Percentiles rank a stretch among this genome's conserved stretches.
Conservation (phyloP, 1,284 basidiomycete species). For the Apiotrichum siamense region DNA sequence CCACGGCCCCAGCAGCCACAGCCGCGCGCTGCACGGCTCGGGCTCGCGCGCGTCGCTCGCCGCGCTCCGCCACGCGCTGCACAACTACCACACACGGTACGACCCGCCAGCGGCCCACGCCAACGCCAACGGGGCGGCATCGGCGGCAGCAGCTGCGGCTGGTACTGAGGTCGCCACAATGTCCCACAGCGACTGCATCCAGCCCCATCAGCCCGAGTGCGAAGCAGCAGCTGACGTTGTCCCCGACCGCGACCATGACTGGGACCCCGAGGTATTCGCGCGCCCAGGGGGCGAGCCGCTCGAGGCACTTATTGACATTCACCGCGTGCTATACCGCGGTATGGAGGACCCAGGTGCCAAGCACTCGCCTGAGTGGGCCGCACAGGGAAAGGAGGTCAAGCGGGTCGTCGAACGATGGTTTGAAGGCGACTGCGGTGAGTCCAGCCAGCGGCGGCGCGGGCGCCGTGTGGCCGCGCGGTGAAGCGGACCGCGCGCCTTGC, state of each 20-base stretch:
- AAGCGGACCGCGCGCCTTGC: too few species aligned
- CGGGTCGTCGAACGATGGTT: constrained; percentile 38
- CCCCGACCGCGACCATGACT: neutral
- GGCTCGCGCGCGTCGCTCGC: constrained; percentile 15
- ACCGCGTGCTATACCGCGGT: constrained; percentile 40
- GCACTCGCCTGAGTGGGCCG: constrained; percentile 18
- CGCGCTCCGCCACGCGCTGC: constrained; percentile 17
- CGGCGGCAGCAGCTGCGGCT: too few species aligned
- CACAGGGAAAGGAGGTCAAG: constrained; percentile 29
- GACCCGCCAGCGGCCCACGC: neutral
- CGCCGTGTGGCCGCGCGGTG: too few species aligned
- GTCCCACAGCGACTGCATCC: too few species aligned
- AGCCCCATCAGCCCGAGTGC: too few species aligned
- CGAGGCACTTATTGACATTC: constrained; percentile 40
- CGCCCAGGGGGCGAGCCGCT: constrained; percentile 19
- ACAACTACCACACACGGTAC: constrained; percentile 12
- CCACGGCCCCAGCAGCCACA: neutral
- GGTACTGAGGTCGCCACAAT: too few species aligned
- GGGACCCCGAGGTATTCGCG: constrained; percentile 9
- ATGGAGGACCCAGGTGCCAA: constrained; percentile 19
- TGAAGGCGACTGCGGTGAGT: constrained; percentile 40
- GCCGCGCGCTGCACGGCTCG: constrained; percentile 5
- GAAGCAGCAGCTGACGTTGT: neutral
- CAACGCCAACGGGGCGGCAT: neutral
- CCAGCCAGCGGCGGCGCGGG: neutral